Conservation (phyloP, 139 green algal species). For the Picochlorum sp. region DNA sequence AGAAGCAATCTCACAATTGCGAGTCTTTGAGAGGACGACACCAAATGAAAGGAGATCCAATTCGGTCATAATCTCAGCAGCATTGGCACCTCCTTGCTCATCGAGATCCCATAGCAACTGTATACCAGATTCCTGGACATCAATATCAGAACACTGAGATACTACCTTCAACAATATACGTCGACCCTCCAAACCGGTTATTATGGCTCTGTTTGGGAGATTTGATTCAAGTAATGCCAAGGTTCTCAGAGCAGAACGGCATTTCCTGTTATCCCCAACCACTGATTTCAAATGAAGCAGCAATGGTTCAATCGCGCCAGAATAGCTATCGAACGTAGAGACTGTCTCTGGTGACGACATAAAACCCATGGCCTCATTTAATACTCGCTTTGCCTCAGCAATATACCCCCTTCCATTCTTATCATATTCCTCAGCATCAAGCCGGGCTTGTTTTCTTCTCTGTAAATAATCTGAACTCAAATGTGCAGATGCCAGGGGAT, state of each 20-base stretch:
- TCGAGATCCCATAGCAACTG: constrained; percentile 35
- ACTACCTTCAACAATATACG: constrained; percentile 18
- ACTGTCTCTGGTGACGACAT: neutral
- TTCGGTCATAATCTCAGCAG: neutral
- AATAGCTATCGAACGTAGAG: constrained; percentile 5
- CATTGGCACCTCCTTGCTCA: neutral
- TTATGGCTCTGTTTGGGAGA: constrained; percentile 28
- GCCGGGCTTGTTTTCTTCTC: constrained; percentile 1
- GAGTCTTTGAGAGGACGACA: constrained; percentile 14
- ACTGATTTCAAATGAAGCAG: constrained; percentile 17
- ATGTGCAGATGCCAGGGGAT: neutral
- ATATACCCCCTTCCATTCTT: constrained; percentile 21
- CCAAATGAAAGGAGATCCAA: constrained; percentile 16
- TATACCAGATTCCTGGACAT: constrained; percentile 20
- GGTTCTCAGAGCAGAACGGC: constrained; percentile 21
- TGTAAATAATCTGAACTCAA: neutral
- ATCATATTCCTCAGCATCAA: constrained; percentile 1
- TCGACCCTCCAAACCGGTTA: constrained; percentile 13
- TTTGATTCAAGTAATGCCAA: constrained; percentile 29
- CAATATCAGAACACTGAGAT: constrained; percentile 7
- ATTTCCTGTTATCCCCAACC: constrained; percentile 14
- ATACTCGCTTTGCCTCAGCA: constrained; percentile 29
- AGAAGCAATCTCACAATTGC: constrained; percentile 7
- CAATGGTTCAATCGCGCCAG: constrained; percentile 33
- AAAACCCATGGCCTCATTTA: constrained; percentile 18